Evolutionary conservation across 768 basidiomycete species (phyloP), one percentile per base, ranked within the genome.

Genomic region (Russula brevipes): DNA sequence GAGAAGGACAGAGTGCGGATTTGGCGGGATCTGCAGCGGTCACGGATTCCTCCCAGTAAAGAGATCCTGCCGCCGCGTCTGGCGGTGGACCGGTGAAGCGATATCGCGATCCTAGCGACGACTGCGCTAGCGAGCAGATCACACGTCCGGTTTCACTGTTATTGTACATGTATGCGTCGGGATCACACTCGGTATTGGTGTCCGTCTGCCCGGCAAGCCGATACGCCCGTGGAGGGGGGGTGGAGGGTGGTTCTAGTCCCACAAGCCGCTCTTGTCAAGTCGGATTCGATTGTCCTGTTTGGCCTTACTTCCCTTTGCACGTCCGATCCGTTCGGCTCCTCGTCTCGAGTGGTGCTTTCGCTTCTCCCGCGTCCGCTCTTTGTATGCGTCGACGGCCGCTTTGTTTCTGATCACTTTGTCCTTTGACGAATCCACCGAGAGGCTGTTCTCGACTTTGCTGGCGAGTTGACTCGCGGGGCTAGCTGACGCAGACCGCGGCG

Each of bases 281-380:
- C 83, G 85, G 11, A 91, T 81, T 61, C 82, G 78, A 36, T 75
- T 81, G 69, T 93, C 89, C 70, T 86, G 85, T 75, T 92, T 95
- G 59, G 86, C 86, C 72, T 95, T 95, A 72, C 89, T 92, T 24
- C 93, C 93, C 67, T 86, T 85, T 30, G 85, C 77, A 44, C 90
- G 78, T 31, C 89, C 89, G 14, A 78, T 79, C 35, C 84, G 79
- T 58, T 82, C 81, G 3, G 79, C 79, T 7, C 81, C 80, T 65
- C 85, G 82, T 73, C 87, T 90, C 1, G 89, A 85, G 76, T 95
- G 93, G 71, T 89, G 83, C 72, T 90, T 91, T 61, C 82, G 80
- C 70, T 88, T 81, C 68, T 89, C 81, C 61, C 82, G 82, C 19
- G 82, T 79, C 3, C 84, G 85, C 54, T 75, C 70, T 70, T 83